Base-by-base conservation (phyloP, 2,329 filamentous ascomycete genomes). In the Cercospora sp. region DNA sequence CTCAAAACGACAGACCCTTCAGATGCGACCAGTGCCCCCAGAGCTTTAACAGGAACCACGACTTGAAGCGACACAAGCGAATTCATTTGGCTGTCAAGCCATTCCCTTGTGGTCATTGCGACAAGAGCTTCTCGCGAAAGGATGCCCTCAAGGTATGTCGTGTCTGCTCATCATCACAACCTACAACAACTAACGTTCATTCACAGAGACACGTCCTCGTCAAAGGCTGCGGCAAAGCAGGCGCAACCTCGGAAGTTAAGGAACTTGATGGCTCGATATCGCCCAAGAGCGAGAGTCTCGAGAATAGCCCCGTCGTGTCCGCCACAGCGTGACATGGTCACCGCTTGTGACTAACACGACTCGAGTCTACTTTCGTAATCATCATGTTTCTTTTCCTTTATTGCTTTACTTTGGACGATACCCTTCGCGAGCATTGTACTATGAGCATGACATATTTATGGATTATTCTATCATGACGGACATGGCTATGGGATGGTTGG, bases 1-100 rank as follows among this genome's bases (percentile, higher is more conserved):
- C 85, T 9, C 84, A 86, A 30, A 90, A 91, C 66, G 94, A 98
- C 73, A 88, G 94, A 5, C 95, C 95, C 0, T 98, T 97, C 84
- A 94, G 94, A 80, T 99, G 95, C 78, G 93, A 98, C 74, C 87
- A 91, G 77, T 99, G 95, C 76, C 88, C 91, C 0, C 93, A 97
- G 78, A 94, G 92, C 42, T 99, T 99, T 82, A 98, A 97, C 79
- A 86, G 95, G 4, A 98, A 98, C 72, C 95, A 98, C 77, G 95
- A 98, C 77, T 80, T 98, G 74, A 99, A 99, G 82, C 87, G 95
- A 62, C 95, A 99, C 79, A 97, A 97, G 84, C 85, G 93, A 60
- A 98, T 98, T 68, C 95, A 99, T 80, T 81, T 98, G 67, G 92
- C 93, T 0, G 92, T 98, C 48, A 99, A 99, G 84, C 95, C 95